These are phyloP conservation scores for Phytophthora palmivora DNA, from an alignment of 352 stramenopile genomes.

Conservation along the genomic window DNA sequence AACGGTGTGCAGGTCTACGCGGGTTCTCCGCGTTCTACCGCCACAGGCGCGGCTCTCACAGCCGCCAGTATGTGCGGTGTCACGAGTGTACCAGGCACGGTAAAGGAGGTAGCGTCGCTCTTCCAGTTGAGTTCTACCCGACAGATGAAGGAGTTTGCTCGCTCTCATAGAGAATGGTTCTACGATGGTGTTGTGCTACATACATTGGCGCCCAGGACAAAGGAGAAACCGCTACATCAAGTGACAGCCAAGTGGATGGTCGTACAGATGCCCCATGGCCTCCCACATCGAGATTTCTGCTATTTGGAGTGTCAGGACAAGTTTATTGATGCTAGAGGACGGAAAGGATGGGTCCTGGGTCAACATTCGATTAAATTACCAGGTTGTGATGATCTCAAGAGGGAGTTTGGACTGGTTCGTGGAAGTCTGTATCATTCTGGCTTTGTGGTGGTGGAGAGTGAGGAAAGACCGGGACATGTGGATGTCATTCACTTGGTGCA, in stretches of 20 bases:
- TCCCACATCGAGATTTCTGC: slow-evolving; percentile 83
- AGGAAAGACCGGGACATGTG: slow-evolving; percentile 75
- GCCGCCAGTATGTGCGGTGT: slow-evolving; percentile 79
- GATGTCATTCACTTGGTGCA: slow-evolving; percentile 88
- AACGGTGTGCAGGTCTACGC: slow-evolving; percentile 82
- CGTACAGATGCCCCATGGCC: slow-evolving; percentile 56
- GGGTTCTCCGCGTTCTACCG: slow-evolving; percentile 49
- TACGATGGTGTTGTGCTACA: slow-evolving; percentile 81
- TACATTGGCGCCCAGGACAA: slow-evolving; percentile 65
- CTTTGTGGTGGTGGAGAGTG: slow-evolving; percentile 81
- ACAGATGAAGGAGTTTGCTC: slow-evolving; percentile 76
- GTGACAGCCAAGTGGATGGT: slow-evolving; percentile 88
- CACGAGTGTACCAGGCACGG: slow-evolving; percentile 69
- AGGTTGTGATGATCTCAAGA: slow-evolving; percentile 72
- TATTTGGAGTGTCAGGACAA: slow-evolving; percentile 89
- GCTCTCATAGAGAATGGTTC: slow-evolving; percentile 64
- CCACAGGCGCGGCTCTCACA: slow-evolving; percentile 27
- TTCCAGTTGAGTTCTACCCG: slow-evolving; percentile 72
- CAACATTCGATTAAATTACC: slow-evolving; percentile 69
- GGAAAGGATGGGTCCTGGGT: slow-evolving; percentile 58
- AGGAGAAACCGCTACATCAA: slow-evolving; percentile 81
- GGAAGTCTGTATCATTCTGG: slow-evolving; percentile 88
- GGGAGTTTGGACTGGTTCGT: slow-evolving; percentile 77
- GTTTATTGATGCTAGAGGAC: slow-evolving; percentile 67
- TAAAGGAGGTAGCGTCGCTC: slow-evolving; percentile 78